Base-by-base conservation (phyloP, 306 rosid genomes). In the Trichosanthes truncata region DNA sequence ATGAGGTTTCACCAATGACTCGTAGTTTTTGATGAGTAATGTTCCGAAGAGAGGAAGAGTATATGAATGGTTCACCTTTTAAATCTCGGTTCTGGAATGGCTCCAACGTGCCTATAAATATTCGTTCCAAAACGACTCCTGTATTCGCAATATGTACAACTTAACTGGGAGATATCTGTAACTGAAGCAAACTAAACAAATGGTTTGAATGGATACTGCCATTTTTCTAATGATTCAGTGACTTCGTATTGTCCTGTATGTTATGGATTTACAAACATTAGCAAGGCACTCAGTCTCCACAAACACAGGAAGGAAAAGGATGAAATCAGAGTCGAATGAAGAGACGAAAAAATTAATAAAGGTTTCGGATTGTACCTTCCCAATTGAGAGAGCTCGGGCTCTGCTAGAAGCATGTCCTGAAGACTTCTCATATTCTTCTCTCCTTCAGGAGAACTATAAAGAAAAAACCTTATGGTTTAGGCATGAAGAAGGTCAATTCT, bases 331-430 rank as follows among this genome's bases (percentile, higher is more conserved):
- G 31, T 40, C 7, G 6, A 43, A 17, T 6, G 56, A 63, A 8
- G 3, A 63, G 25, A 13, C 13, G 23, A 36, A 4, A 62, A 26
- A 23, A 12, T 29, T 6, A 4, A 20, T 14, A 25, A 63, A 49
- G 80, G 80, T 45, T 45, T 13, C 23, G 66, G 77, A 57, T 49
- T 74, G 53, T 86, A 81, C 98, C 98, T 92, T 89, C 97, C 98
- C 80, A 95, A 81, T 74, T 85, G 90, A 57, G 92, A 81, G 60
- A 95, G 91, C 87, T 95, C 98, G 5, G 97, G 97, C 78, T 95
- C 98, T 38, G 87, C 96, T 78, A 92, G 83, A 82, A 92, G 93
- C 91, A 92, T 80, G 80, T 89, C 97, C 84, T 92, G 93, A 53
- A 94, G 85, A 8, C 90, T 86, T 55, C 88, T 92, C 72, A 46